phyloP scores from a whole-genome alignment of 2,329 filamentous ascomycete genomes.

The Zalaria sp. region DNA sequence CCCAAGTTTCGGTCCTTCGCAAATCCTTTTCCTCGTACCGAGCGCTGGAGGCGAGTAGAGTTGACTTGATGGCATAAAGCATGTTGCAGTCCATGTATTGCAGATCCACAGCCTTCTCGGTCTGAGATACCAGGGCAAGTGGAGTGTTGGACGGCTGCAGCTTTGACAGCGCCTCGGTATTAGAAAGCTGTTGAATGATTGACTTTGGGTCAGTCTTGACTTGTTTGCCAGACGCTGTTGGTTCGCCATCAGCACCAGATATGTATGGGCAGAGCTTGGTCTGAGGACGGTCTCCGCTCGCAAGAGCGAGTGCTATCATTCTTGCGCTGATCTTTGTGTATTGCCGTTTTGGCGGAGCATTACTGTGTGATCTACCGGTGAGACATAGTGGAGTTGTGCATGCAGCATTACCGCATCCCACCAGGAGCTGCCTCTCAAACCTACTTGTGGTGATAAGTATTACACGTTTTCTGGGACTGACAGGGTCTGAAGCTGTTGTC shows the following conservation, averaged over 20 bases:
- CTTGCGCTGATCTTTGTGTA: constrained; percentile 71
- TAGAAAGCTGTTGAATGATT: constrained; percentile 41
- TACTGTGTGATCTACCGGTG: constrained; percentile 54
- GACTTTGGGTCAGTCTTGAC: constrained; percentile 37
- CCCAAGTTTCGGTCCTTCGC: too few species aligned
- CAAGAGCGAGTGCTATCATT: constrained; percentile 62
- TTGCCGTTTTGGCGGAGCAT: constrained; percentile 53
- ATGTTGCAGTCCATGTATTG: too few species aligned
- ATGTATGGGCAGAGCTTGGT: constrained; percentile 46
- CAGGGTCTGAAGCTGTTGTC: too few species aligned
- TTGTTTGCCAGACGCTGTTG: not conserved
- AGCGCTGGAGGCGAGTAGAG: too few species aligned
- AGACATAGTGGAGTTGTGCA: constrained; percentile 67
- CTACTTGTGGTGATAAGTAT: constrained; percentile 23
- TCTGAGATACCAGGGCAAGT: too few species aligned
- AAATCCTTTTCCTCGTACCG: too few species aligned
- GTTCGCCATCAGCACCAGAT: constrained; percentile 8
- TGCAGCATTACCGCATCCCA: constrained; percentile 54
- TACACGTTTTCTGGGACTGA: too few species aligned
- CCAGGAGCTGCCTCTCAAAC: constrained; percentile 62
- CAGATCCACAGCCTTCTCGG: too few species aligned
- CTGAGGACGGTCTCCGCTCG: constrained; percentile 61
- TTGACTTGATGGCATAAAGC: too few species aligned
- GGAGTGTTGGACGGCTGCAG: too few species aligned
- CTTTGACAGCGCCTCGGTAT: constrained; percentile 6